Percentiles rank a stretch among this genome's conserved stretches.
Evolutionary conservation across 192 early-diverging fungal genomes (phyloP).

Genomic region (Hyaloraphidium curvatum): DNA sequence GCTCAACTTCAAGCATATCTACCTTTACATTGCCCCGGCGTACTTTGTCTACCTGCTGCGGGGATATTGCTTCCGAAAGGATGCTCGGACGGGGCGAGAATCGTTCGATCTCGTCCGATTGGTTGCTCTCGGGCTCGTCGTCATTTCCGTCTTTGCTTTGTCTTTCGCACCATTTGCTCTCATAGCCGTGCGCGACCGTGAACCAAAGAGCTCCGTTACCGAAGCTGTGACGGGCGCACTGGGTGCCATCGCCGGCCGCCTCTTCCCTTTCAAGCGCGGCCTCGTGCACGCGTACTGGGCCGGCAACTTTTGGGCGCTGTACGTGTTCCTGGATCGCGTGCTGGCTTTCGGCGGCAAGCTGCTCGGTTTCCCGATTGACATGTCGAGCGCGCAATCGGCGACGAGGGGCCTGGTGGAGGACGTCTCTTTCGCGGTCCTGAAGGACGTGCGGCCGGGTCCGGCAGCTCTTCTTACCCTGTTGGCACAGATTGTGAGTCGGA

Average conservation of each 20-base stretch:
- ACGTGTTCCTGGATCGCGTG: conserved; percentile 56
- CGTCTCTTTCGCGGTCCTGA: conserved; percentile 59
- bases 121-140: conserved; percentile 36
- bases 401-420: conserved; percentile 88
- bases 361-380: background rate
- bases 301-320: conserved; percentile 93
- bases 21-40: conserved; percentile 72
- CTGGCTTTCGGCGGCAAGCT: conserved; percentile 16
- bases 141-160: conserved; percentile 44
- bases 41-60: conserved; percentile 78
- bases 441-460: conserved; percentile 39
- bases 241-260: conserved; percentile 46
- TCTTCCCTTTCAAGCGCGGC: conserved; percentile 95
- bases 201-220: too few species aligned
- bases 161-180: conserved; percentile 73
- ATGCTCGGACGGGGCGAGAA: background rate
- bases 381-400: conserved; percentile 27
- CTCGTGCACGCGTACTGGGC: conserved; percentile 95
- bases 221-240: too few species aligned
- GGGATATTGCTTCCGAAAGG: conserved; percentile 45
- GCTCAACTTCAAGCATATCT: conserved; percentile 96
- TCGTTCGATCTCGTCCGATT: conserved; percentile 23
- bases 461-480: conserved; percentile 57
- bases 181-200: too few species aligned
- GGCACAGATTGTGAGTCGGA: conserved; percentile 34